These are phyloP conservation scores for Cafeteria roenbergensis DNA, from an alignment of 108 stramenopile genomes.

Conservation along the genomic window DNA sequence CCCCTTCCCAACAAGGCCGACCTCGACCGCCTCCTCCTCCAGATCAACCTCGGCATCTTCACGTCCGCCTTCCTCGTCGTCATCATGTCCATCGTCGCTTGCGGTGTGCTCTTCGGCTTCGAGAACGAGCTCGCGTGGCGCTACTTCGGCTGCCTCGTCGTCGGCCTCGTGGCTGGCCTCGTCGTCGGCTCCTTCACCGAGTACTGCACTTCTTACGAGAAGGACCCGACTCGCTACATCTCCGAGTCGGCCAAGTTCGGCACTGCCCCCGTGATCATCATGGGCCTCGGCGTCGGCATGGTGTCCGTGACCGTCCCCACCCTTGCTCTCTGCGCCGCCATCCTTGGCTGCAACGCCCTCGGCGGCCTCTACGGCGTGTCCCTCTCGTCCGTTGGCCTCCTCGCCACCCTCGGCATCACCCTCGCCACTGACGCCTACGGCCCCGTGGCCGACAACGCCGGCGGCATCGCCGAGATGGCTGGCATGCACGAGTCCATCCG, in stretches of 20 bases:
- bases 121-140: slow-evolving; percentile 44
- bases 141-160: slow-evolving; percentile 57
- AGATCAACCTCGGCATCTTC: slow-evolving; percentile 41
- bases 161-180: slow-evolving; percentile 84
- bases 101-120: slow-evolving; percentile 44
- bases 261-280: slow-evolving; percentile 95
- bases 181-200: slow-evolving; percentile 91
- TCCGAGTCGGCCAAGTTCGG: slow-evolving; percentile 87
- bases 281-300: slow-evolving; percentile 92
- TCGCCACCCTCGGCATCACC: slow-evolving; percentile 89
- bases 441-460: slow-evolving; percentile 96
- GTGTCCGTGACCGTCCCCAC: slow-evolving; percentile 93
- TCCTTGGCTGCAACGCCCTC: slow-evolving; percentile 73
- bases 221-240: slow-evolving; percentile 77
- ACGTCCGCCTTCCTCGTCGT: slow-evolving; percentile 82
- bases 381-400: slow-evolving; percentile 90
- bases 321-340: slow-evolving; percentile 71
- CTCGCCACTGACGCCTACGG: slow-evolving; percentile 98
- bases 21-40: slow-evolving; percentile 71
- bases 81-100: slow-evolving; percentile 57
- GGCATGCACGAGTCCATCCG: slow-evolving; percentile 77
- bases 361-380: slow-evolving; percentile 91
- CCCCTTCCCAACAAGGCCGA: slow-evolving; percentile 71
- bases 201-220: slow-evolving; percentile 93
- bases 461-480: slow-evolving; percentile 98